Evolutionary conservation across 495 filamentous ascomycete species (phyloP).

Genomic region (Glonium stellatum): DNA sequence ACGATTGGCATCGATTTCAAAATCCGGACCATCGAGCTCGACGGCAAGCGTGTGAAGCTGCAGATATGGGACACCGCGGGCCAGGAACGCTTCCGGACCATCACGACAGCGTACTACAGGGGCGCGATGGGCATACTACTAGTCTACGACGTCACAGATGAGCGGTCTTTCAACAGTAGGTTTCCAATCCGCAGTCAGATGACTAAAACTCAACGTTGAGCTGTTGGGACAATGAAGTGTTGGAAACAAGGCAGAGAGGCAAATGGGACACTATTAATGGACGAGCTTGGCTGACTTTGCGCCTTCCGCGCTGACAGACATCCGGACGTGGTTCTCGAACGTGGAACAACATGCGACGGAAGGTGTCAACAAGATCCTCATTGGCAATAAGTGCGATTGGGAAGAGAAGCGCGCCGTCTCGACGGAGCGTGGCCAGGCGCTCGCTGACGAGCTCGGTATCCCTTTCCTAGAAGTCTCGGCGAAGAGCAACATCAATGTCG

Average conservation of each 20-base stretch:
- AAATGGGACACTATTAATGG: not conserved
- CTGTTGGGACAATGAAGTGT: not conserved
- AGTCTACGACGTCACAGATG: constrained; percentile 98
- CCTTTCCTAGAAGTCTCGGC: constrained; percentile 98
- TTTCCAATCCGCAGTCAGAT: constrained; percentile 7
- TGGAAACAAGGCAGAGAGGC: not conserved
- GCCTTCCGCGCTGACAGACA: constrained; percentile 54
- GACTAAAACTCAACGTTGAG: no score
- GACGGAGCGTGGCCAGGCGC: constrained; percentile 83
- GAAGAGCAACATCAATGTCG: constrained; percentile 98
- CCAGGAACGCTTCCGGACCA: constrained; percentile 95
- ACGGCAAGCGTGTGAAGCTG: constrained; percentile 95
- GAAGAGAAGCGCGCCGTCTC: constrained; percentile 95
- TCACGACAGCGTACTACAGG: constrained; percentile 97
- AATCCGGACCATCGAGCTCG: constrained; percentile 96
- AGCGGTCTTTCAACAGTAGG: constrained; percentile 94
- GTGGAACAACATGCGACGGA: constrained; percentile 98
- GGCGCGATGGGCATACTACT: constrained; percentile 97
- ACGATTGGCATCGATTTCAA: constrained; percentile 99
- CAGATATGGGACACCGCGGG: constrained; percentile 99
- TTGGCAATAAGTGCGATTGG: constrained; percentile 99
- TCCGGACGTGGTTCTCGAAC: constrained; percentile 98
- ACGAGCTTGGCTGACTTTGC: not conserved
- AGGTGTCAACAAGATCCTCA: constrained; percentile 99
- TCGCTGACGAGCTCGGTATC: constrained; percentile 94